phyloP scores from a whole-genome alignment of 108 stramenopile species.

The Nitzschia inconspicua region DNA sequence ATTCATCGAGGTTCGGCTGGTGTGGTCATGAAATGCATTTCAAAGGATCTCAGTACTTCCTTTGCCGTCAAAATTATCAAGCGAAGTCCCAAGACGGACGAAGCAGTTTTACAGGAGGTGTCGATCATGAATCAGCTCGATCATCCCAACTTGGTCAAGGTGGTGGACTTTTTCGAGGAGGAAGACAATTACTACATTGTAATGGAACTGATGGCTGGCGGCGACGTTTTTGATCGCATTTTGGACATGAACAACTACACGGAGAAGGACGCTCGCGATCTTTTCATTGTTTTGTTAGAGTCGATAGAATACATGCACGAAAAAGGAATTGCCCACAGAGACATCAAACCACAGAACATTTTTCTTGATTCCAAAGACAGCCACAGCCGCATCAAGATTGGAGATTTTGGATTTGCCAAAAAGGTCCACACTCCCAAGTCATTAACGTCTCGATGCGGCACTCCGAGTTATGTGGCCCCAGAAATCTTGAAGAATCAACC shows the following conservation, averaged over 20 bases:
- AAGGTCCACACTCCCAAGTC: conserved; percentile 72
- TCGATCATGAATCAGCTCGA: conserved; percentile 58
- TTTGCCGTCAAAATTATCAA: conserved; percentile 74
- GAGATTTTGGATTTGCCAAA: conserved; percentile 95
- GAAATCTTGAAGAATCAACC: conserved; percentile 59
- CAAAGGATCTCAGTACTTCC: conserved; percentile 22
- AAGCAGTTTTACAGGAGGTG: conserved; percentile 67
- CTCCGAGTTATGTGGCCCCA: conserved; percentile 60
- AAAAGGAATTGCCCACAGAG: conserved; percentile 84
- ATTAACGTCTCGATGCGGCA: conserved; percentile 85
- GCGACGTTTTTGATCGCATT: conserved; percentile 97
- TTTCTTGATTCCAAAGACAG: conserved; percentile 62
- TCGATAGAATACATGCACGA: conserved; percentile 86
- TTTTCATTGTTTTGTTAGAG: conserved; percentile 59
- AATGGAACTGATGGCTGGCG: conserved; percentile 88
- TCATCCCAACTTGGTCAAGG: conserved; percentile 73
- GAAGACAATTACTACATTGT: conserved; percentile 83
- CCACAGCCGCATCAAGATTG: conserved; percentile 83
- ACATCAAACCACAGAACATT: conserved; percentile 95
- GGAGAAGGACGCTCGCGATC: conserved; percentile 91
- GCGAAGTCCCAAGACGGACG: conserved; percentile 49
- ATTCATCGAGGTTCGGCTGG: conserved; percentile 53
- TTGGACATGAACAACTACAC: conserved; percentile 79
- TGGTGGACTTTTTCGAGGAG: conserved; percentile 91
- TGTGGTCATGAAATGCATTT: conserved; percentile 52